These are phyloP conservation scores for Mortierella sp. DNA, from an alignment of 371 early-diverging fungal species.

Conservation along the genomic window DNA sequence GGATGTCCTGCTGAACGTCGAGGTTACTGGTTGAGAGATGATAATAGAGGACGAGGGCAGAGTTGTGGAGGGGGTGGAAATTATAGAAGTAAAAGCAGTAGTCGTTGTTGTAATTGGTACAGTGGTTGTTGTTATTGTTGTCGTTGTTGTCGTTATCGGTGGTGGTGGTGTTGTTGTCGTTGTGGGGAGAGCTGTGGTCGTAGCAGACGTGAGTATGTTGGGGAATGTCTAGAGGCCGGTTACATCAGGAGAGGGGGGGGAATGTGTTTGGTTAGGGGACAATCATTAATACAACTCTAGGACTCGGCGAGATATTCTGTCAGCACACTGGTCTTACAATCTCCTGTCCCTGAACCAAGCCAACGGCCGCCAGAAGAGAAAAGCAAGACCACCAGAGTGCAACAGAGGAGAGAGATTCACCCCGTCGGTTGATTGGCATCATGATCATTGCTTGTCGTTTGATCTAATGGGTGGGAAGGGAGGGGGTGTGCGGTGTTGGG, in stretches of 20 bases:
- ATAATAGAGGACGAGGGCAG: not conserved
- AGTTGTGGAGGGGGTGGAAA: constrained; percentile 1
- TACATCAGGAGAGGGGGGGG: too few relatives aligned
- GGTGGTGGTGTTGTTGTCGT: not conserved
- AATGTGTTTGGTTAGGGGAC: too few relatives aligned
- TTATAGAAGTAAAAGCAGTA: not conserved
- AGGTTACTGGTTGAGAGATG: not conserved
- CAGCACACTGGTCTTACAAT: not conserved
- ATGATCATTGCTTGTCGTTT: not conserved
- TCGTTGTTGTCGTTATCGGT: not conserved
- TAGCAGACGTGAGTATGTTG: not conserved
- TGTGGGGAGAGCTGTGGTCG: not conserved
- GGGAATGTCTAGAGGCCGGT: not conserved
- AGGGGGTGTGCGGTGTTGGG: not conserved
- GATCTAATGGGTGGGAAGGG: not conserved
- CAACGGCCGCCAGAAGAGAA: constrained; percentile 24
- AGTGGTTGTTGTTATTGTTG: constrained; percentile 5
- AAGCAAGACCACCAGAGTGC: constrained; percentile 10
- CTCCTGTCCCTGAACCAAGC: constrained; percentile 28
- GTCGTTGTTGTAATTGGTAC: constrained; percentile 1
- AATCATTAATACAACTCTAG: too few relatives aligned
- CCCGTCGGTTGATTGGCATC: not conserved
- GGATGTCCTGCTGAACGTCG: not conserved
- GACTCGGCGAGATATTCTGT: too few relatives aligned
- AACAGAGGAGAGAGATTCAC: not conserved